Conservation (phyloP, 768 basidiomycete species). For the Suillus paluster region DNA sequence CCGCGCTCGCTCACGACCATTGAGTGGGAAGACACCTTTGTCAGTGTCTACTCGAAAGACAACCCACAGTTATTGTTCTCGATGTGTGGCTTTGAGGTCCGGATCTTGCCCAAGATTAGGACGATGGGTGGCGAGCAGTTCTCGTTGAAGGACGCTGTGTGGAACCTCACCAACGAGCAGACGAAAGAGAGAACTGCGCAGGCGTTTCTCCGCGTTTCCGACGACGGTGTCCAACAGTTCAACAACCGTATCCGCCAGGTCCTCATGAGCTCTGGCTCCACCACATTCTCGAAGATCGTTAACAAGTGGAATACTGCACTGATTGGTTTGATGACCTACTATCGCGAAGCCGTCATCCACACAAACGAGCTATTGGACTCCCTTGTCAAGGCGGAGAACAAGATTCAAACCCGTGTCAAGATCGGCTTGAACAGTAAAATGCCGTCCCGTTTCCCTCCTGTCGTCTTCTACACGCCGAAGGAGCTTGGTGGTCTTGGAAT, state of each 20-base stretch:
- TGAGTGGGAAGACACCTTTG: slow-evolving; percentile 98
- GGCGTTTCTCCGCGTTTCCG: slow-evolving; percentile 96
- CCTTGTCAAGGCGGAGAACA: slow-evolving; percentile 98
- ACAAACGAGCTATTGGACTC: slow-evolving; percentile 96
- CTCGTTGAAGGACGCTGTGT: slow-evolving; percentile 93
- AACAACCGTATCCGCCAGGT: slow-evolving; percentile 97
- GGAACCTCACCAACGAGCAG: slow-evolving; percentile 97
- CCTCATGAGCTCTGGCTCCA: slow-evolving; percentile 97
- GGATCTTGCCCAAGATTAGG: slow-evolving; percentile 94
- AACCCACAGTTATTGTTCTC: slow-evolving; percentile 98
- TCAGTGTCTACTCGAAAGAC: slow-evolving; percentile 95
- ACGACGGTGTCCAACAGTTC: slow-evolving; percentile 95
- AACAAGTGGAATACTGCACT: slow-evolving; percentile 98
- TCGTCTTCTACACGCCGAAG: slow-evolving; percentile 96
- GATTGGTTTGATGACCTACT: slow-evolving; percentile 97
- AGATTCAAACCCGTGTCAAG: slow-evolving; percentile 99
- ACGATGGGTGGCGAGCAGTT: slow-evolving; percentile 97
- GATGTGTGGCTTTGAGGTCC: slow-evolving; percentile 99
- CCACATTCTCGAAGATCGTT: slow-evolving; percentile 98
- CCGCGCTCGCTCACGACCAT: slow-evolving; percentile 97
- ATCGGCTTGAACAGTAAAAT: slow-evolving; percentile 99
- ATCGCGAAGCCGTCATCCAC: slow-evolving; percentile 96
- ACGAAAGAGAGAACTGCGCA: slow-evolving; percentile 98
- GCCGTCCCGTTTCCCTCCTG: slow-evolving; percentile 98
- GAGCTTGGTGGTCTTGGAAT: slow-evolving; percentile 98